phyloP scores from a whole-genome alignment of 1,284 basidiomycete genomes.

The Pseudozyma tsukubaensis region DNA sequence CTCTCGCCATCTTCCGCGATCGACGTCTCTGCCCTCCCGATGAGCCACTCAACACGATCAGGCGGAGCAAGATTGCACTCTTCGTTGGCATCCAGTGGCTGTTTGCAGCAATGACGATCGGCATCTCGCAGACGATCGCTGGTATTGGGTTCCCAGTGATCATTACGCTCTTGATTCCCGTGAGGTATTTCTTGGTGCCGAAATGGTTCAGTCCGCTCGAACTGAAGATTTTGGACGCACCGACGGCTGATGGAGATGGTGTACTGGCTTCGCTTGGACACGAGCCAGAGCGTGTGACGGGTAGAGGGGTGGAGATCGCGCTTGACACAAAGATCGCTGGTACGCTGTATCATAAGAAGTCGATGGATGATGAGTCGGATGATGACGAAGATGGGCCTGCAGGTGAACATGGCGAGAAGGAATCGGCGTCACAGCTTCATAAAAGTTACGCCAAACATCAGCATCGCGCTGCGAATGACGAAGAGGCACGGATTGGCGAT shows the following conservation, averaged over 20 bases:
- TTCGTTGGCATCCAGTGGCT: slow-evolving; percentile 84
- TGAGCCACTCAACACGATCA: slow-evolving; percentile 77
- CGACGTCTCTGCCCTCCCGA: slow-evolving; percentile 59
- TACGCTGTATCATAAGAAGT: slow-evolving; percentile 39
- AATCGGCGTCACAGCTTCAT: slow-evolving; percentile 22
- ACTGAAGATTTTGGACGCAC: slow-evolving; percentile 84
- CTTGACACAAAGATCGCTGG: slow-evolving; percentile 61
- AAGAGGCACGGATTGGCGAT: slow-evolving; percentile 16
- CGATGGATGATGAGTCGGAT: slow-evolving; percentile 28
- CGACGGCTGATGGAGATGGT: slow-evolving; percentile 75
- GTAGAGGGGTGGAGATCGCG: slow-evolving; percentile 52
- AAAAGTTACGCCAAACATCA: slow-evolving; percentile 18
- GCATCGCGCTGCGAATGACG: slow-evolving; percentile 11
- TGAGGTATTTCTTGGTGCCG: slow-evolving; percentile 81
- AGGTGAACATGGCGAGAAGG: slow-evolving; percentile 13
- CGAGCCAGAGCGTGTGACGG: slow-evolving; percentile 58
- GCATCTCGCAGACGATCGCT: slow-evolving; percentile 86
- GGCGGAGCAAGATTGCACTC: slow-evolving; percentile 80
- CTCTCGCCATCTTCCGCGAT: slow-evolving; percentile 85
- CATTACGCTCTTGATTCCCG: slow-evolving; percentile 86
- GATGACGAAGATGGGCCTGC: slow-evolving; percentile 20
- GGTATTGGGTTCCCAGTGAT: slow-evolving; percentile 88
- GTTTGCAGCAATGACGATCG: slow-evolving; percentile 89
- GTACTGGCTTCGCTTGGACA: slow-evolving; percentile 64
- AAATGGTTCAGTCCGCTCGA: slow-evolving; percentile 83